Evolutionary conservation across 2,329 filamentous ascomycete genomes (phyloP), one percentile per base, ranked within the genome.

Genomic region (Sporothrix globosa): DNA sequence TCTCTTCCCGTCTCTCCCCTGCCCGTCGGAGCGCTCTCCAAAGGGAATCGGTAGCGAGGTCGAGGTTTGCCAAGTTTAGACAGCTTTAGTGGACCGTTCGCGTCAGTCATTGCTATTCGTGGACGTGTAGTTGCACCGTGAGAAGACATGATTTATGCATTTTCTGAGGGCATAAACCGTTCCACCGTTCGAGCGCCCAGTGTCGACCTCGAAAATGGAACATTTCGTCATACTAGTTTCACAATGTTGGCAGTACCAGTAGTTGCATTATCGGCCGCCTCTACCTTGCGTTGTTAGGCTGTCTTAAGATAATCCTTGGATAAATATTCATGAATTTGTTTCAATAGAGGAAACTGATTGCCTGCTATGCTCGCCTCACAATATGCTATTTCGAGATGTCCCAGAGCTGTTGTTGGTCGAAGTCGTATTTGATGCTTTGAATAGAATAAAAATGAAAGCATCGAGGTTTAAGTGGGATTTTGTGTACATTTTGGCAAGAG

Each of bases 361-460:
- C 52, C 56, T 67, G 63, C 63, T 41, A 53, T 21, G 48, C 48
- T 67, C 19, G 30, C 52, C 30, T 67, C 24, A 52, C 24, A 34
- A 52, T 27, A 21, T 66, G 21, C 61, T 66, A 66, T 66, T 66
- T 66, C 27, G 24, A 67, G 65, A 53, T 27, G 24, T 41, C 27
- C 7, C 30, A 54, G 65, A 58, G 4, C 11, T 19, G 56, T 13
- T 67, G 10, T 6, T 39, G 14, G 1, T 27, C 3, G n/a, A 61
- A 46, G 2, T n/a, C 1, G 19, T 21, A 30, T 24, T 3, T 54
- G 13, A 17, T 14, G 52, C 30, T 54, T 54, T 14, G 52, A 17
- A 17, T 11, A 54, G 13, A 30, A 41, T 41, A 60, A 41, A 41
- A 39, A 19, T 5, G 21, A 60, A 39, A 46, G 1, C 44, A 17